These are phyloP conservation scores for Globisporangium canariense DNA, from an alignment of 352 stramenopile genomes.

Conservation along the genomic window DNA sequence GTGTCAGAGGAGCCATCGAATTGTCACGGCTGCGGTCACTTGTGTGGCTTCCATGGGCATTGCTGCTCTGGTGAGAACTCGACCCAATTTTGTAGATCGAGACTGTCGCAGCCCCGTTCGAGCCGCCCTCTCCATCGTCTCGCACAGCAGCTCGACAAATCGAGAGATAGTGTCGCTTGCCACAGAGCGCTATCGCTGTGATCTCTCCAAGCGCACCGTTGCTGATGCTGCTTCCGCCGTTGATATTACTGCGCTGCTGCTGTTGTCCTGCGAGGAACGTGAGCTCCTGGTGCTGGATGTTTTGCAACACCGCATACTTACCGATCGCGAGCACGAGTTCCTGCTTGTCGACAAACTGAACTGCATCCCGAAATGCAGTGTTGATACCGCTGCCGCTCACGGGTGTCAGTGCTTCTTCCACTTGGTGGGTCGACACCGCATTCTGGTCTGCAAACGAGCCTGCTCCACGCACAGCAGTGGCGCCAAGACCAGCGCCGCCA, in stretches of 20 bases:
- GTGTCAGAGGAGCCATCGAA: neutral
- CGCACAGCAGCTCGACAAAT: constrained; percentile 43
- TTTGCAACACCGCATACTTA: constrained; percentile 67
- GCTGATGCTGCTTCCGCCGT: neutral
- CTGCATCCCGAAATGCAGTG: constrained; percentile 45
- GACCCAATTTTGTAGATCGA: constrained; percentile 29
- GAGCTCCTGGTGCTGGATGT: constrained; percentile 58
- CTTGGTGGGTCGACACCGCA: neutral
- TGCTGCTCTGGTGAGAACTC: neutral
- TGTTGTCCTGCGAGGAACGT: constrained; percentile 39
- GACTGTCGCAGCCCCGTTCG: constrained; percentile 26
- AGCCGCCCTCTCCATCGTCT: constrained; percentile 1
- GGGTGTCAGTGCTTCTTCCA: constrained; percentile 23
- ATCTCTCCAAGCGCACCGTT: constrained; percentile 46
- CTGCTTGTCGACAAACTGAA: constrained; percentile 52
- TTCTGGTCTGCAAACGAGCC: neutral
- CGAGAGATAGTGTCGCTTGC: constrained; percentile 46
- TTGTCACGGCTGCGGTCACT: neutral
- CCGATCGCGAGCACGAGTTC: constrained; percentile 62
- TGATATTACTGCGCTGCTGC: neutral
- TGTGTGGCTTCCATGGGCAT: neutral
- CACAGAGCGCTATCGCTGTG: constrained; percentile 63
- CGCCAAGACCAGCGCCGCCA: neutral
- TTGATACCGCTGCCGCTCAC: constrained; percentile 53
- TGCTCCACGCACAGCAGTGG: neutral